Evolutionary conservation across 2,329 filamentous ascomycete genomes (phyloP).

Genomic region (Emericellopsis atlantica): DNA sequence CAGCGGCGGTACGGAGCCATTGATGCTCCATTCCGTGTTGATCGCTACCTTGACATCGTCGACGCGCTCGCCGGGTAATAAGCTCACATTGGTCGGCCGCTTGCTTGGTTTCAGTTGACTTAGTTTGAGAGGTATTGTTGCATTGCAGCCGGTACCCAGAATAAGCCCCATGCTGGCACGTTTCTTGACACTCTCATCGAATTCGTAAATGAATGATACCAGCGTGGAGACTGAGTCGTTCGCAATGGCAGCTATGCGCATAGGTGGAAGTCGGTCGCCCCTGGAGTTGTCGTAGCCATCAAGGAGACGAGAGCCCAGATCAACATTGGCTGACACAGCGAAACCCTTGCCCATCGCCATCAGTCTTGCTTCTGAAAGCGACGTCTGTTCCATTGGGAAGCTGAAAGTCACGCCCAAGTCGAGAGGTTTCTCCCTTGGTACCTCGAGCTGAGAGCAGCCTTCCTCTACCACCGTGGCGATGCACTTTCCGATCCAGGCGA

Average conservation of each 20-base stretch:
- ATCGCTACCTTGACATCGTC: conserved; percentile 56
- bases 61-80: conserved; percentile 29
- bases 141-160: conserved; percentile 71
- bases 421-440: conserved; percentile 32
- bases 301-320: conserved; percentile 46
- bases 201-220: conserved; percentile 63
- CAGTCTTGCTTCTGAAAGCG: conserved; percentile 47
- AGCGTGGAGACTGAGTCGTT: conserved; percentile 75
- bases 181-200: conserved; percentile 45
- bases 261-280: conserved; percentile 37
- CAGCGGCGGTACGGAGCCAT: conserved; percentile 58
- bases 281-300: conserved; percentile 44
- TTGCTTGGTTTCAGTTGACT: conserved; percentile 52
- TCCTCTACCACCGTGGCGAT: conserved; percentile 61
- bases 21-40: conserved; percentile 79
- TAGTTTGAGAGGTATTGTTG: conserved; percentile 61
- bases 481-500: conserved; percentile 69
- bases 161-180: conserved; percentile 68
- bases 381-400: conserved; percentile 56
- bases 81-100: conserved; percentile 32
- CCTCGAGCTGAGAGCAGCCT: conserved; percentile 29
- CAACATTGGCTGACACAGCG: conserved; percentile 44
- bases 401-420: conserved; percentile 58
- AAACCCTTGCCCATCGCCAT: conserved; percentile 64
- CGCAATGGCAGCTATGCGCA: conserved; percentile 63